These are phyloP conservation scores for Cryptosporidium muris DNA, from an alignment of 169 alveolate genomes.

Conservation along the genomic window DNA sequence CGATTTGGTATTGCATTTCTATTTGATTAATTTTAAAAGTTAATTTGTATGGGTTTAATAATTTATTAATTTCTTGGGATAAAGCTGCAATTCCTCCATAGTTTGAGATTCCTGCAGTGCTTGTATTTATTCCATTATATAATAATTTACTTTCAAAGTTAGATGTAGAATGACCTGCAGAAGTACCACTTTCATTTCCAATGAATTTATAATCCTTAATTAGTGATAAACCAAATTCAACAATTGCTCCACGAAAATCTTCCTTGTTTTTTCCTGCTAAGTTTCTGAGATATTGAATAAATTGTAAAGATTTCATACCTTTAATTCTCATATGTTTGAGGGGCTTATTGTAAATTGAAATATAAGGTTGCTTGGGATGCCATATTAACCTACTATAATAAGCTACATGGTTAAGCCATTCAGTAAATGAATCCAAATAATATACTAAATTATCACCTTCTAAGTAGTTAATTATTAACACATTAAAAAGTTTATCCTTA, in stretches of 20 bases:
- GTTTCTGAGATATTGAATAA: constrained; percentile 27
- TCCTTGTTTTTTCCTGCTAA: constrained; percentile 1
- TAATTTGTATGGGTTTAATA: constrained; percentile 32
- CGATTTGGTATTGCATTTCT: constrained; percentile 45
- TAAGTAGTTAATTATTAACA: constrained; percentile 8
- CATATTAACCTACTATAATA: constrained; percentile 20
- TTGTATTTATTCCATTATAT: neutral
- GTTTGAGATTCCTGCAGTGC: neutral
- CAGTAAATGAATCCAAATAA: neutral
- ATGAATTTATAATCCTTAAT: neutral
- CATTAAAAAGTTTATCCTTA: too few relatives aligned
- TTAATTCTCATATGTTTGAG: neutral
- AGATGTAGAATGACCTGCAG: neutral
- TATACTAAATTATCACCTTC: constrained; percentile 32
- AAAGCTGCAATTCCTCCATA: constrained; percentile 10
- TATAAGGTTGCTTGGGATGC: constrained; percentile 41
- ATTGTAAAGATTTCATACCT: constrained; percentile 35
- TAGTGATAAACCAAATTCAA: constrained; percentile 4
- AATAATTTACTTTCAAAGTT: neutral
- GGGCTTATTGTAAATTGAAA: neutral
- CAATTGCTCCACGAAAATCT: neutral
- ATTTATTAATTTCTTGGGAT: constrained; percentile 23
- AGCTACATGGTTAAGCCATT: constrained; percentile 8
- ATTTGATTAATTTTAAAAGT: constrained; percentile 45
- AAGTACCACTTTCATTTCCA: neutral